Percentiles rank a stretch among this genome's conserved stretches.
These are phyloP conservation scores for Eucalyptus guilfoylei DNA, from an alignment of 345 rosid species.

Conservation along the genomic window DNA sequence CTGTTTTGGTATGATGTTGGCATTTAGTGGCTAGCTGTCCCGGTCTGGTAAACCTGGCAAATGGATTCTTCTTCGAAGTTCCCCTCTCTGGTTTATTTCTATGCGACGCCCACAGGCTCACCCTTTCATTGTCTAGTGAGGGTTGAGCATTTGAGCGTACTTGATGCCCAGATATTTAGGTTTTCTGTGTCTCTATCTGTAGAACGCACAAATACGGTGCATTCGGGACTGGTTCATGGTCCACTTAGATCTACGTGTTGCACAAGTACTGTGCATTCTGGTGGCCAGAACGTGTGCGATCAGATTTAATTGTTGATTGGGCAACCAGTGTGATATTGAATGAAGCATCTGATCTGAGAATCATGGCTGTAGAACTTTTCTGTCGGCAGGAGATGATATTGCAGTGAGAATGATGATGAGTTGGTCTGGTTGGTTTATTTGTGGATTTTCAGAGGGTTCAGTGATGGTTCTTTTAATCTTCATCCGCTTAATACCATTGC, in stretches of 20 bases:
- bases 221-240: neutral
- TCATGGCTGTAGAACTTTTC: neutral
- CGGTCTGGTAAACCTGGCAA: neutral
- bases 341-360: neutral
- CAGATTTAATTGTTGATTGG: neutral
- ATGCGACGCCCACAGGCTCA: neutral
- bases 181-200: neutral
- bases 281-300: neutral
- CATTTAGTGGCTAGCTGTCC: neutral
- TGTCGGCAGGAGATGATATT: neutral
- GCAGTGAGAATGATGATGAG: neutral
- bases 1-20: neutral
- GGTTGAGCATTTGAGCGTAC: neutral
- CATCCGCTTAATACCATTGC: neutral
- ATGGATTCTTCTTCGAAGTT: neutral
- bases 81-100: neutral
- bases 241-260: neutral
- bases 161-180: neutral
- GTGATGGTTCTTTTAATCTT: neutral
- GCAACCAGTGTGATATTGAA: neutral
- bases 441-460: neutral
- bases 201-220: neutral
- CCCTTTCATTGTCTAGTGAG: neutral
- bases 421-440: neutral
- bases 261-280: neutral